Evolutionary conservation across 2,329 filamentous ascomycete genomes (phyloP).

Genomic region (Sphaceloma murrayae): DNA sequence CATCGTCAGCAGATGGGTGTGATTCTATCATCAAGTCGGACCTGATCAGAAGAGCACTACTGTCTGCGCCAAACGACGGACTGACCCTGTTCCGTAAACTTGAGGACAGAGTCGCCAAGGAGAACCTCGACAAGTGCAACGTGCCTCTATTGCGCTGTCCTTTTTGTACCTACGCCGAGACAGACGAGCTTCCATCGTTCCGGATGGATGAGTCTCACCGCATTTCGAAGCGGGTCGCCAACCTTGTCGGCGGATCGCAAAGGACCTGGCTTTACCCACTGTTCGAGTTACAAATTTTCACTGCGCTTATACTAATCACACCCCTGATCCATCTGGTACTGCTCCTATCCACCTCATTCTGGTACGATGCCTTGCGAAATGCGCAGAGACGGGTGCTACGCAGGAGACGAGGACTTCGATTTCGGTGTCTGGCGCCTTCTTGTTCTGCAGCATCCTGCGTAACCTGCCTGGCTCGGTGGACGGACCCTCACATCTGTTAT

Average conservation of each 20-base stretch:
- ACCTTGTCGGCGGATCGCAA: conserved; percentile 32
- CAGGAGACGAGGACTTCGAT: conserved; percentile 62
- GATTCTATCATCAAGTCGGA: conserved; percentile 59
- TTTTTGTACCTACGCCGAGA: conserved; percentile 84
- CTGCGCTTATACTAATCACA: conserved; percentile 49
- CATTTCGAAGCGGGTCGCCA: conserved; percentile 32
- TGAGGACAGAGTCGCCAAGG: conserved; percentile 67
- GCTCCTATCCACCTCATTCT: conserved; percentile 32
- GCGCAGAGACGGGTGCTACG: conserved; percentile 60
- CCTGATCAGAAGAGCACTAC: conserved; percentile 63
- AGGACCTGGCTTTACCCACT: conserved; percentile 25
- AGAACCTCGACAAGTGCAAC: conserved; percentile 62
- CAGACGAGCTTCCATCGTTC: conserved; percentile 46
- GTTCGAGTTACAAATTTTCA: conserved; percentile 29
- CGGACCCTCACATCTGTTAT: conserved; percentile 82
- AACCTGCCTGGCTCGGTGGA: conserved; percentile 72
- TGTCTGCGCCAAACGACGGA: conserved; percentile 54
- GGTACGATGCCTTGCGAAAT: conserved; percentile 41
- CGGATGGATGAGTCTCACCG: conserved; percentile 12
- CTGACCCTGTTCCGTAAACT: conserved; percentile 63
- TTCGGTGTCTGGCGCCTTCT: conserved; percentile 60
- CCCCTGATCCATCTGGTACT: conserved; percentile 41
- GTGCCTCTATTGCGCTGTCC: conserved; percentile 75
- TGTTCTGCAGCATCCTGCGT: conserved; percentile 70
- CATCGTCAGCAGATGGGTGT: conserved; percentile 58